A percentile compares a stretch with the other conserved stretches of the same genome.
These are phyloP conservation scores for Trypanosoma avium DNA, from an alignment of 208 protist genomes.

Conservation along the genomic window DNA sequence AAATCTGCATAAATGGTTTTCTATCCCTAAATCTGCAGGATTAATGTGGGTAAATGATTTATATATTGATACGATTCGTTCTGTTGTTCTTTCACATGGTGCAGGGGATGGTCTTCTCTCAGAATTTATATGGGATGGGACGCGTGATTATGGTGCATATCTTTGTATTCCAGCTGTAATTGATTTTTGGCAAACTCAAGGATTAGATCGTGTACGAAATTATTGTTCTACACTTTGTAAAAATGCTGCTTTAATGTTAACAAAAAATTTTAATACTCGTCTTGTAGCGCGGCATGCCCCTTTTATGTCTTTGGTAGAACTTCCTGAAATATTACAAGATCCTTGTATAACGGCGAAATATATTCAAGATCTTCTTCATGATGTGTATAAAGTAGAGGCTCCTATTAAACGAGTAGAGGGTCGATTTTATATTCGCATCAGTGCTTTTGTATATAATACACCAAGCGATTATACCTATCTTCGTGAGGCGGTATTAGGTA, in stretches of 20 bases:
- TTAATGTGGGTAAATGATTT: conserved; percentile 78
- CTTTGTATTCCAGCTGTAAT: conserved; percentile 75
- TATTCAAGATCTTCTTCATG: conserved; percentile 79
- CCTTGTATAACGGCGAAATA: conserved; percentile 65
- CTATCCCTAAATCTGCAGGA: conserved; percentile 77
- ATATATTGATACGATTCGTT: conserved; percentile 49
- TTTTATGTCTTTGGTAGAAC: conserved; percentile 89
- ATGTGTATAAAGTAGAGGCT: conserved; percentile 79
- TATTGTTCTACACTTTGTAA: conserved; percentile 60
- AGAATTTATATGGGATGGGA: conserved; percentile 92
- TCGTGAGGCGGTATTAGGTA: conserved; percentile 63
- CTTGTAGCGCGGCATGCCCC: conserved; percentile 60
- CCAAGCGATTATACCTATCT: conserved; percentile 83
- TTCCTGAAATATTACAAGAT: conserved; percentile 72
- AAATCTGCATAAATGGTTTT: conserved; percentile 93
- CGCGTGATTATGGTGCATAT: conserved; percentile 83
- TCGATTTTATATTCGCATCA: conserved; percentile 82
- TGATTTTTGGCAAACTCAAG: conserved; percentile 76
- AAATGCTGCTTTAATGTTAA: conserved; percentile 65
- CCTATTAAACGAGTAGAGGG: conserved; percentile 85
- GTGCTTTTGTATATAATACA: conserved; percentile 89
- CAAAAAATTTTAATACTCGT: conserved; percentile 57
- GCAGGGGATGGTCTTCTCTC: conserved; percentile 82
- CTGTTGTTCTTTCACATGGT: conserved; percentile 84
- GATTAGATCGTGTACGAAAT: conserved; percentile 45